These are phyloP conservation scores for Nannizzia gypsea DNA, from an alignment of 2,329 filamentous ascomycete genomes.

Conservation along the genomic window DNA sequence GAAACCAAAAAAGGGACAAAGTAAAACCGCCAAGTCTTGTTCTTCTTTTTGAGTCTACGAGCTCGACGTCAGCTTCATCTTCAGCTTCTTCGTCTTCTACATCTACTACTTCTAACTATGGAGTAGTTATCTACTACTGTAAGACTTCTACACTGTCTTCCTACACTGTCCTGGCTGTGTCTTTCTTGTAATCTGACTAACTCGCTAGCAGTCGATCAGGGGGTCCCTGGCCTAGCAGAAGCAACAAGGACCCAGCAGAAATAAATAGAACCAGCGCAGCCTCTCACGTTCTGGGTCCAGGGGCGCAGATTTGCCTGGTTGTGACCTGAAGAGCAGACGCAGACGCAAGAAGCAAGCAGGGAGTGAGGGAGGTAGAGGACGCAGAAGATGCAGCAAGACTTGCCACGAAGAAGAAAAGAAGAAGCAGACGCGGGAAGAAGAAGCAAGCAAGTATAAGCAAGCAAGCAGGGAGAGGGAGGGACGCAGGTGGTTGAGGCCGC, in stretches of 20 bases:
- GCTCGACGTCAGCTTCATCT: too few species aligned
- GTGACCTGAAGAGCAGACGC: neutral
- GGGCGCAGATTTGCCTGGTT: neutral
- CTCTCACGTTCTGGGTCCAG: slow-evolving; percentile 1
- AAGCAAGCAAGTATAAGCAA: neutral
- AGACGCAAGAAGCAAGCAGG: neutral
- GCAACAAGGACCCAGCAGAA: neutral
- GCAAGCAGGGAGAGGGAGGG: neutral
- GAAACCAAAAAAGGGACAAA: too few species aligned
- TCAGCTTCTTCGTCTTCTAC: too few species aligned
- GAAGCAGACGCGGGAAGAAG: neutral
- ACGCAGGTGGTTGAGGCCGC: too few species aligned
- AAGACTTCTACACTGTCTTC: too few species aligned
- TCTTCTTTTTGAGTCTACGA: too few species aligned
- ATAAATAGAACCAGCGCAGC: neutral
- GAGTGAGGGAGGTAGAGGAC: neutral
- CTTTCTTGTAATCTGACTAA: too few species aligned
- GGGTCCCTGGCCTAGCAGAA: neutral
- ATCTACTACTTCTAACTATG: too few species aligned
- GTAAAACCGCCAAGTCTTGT: too few species aligned
- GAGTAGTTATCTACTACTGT: too few species aligned
- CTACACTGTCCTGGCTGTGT: too few species aligned
- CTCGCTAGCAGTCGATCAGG: neutral
- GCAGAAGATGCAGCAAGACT: neutral
- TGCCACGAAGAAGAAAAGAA: neutral